Percentiles rank a stretch among this genome's conserved stretches.
Evolutionary conservation across 2,329 filamentous ascomycete genomes (phyloP).

Genomic region (Harringtonia aguacate): DNA sequence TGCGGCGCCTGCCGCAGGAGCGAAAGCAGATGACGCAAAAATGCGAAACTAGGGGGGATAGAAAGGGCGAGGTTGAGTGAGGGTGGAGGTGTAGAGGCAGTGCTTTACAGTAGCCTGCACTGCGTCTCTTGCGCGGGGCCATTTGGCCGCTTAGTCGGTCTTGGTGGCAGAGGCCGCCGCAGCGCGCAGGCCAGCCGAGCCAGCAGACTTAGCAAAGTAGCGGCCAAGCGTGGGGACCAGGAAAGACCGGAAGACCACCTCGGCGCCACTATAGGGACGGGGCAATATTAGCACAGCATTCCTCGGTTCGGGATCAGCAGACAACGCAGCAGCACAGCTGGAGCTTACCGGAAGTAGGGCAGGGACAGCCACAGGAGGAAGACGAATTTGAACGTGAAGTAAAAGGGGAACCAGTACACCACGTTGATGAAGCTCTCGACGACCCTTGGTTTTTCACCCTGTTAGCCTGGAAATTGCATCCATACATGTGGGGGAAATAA

Average conservation of each 20-base stretch:
- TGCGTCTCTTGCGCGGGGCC: not conserved
- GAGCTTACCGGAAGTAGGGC: slow-evolving; percentile 70
- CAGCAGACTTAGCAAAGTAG: slow-evolving; percentile 66
- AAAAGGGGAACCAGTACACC: slow-evolving; percentile 96
- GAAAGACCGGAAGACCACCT: slow-evolving; percentile 95
- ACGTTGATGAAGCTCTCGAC: slow-evolving; percentile 74
- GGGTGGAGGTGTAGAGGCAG: not conserved
- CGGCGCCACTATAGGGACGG: slow-evolving; percentile 60
- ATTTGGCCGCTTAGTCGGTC: slow-evolving; percentile 41
- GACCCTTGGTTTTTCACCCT: slow-evolving; percentile 34
- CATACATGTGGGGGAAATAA: not conserved
- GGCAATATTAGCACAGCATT: slow-evolving; percentile 10
- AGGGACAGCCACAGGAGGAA: slow-evolving; percentile 97
- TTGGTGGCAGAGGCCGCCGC: slow-evolving; percentile 74
- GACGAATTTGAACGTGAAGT: slow-evolving; percentile 99
- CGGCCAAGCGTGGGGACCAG: slow-evolving; percentile 82
- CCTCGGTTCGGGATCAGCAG: not conserved
- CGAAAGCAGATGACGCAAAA: too few species aligned
- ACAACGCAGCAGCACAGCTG: not conserved
- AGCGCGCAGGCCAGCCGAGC: slow-evolving; percentile 76
- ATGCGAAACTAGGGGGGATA: too few species aligned
- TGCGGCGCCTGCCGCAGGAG: too few species aligned
- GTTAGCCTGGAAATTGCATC: not conserved
- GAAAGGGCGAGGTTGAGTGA: not conserved
- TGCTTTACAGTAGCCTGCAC: not conserved